These are phyloP conservation scores for Moesziomyces antarcticus DNA, from an alignment of 1,284 basidiomycete genomes.

Conservation along the genomic window DNA sequence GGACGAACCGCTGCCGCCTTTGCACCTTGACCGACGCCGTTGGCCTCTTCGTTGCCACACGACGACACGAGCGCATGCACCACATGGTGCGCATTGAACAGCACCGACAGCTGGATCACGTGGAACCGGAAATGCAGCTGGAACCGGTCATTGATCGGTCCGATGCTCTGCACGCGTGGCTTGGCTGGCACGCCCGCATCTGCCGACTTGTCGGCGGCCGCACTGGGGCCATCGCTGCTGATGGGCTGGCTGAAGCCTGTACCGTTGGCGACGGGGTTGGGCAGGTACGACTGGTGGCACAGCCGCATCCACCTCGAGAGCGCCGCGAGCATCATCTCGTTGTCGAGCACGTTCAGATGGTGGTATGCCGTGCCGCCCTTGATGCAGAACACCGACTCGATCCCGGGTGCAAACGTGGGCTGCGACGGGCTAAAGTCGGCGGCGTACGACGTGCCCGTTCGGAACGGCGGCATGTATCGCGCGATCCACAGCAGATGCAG, in stretches of 20 bases:
- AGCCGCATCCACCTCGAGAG: constrained; percentile 41
- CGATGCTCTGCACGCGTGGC: constrained; percentile 18
- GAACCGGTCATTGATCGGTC: constrained; percentile 46
- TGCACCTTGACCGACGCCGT: neutral
- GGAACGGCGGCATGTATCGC: constrained; percentile 29
- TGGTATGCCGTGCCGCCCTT: constrained; percentile 22
- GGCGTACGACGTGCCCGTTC: constrained; percentile 32
- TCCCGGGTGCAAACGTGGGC: constrained; percentile 10
- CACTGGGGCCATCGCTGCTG: neutral
- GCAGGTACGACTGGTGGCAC: constrained; percentile 34
- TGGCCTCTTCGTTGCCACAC: constrained; percentile 25
- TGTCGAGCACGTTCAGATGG: constrained; percentile 19
- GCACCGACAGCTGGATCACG: constrained; percentile 34
- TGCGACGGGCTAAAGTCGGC: constrained; percentile 30
- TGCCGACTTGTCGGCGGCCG: neutral
- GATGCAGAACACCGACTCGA: constrained; percentile 23
- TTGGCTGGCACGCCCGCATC: neutral
- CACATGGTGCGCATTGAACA: constrained; percentile 42
- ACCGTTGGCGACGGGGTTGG: constrained; percentile 18
- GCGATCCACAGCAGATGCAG: constrained; percentile 41
- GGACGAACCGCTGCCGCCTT: neutral
- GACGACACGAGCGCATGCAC: constrained; percentile 31
- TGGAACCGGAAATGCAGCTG: constrained; percentile 42
- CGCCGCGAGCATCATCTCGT: constrained; percentile 34
- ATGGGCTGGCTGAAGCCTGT: constrained; percentile 10